phyloP scores from a whole-genome alignment of 768 basidiomycete species.

The Collybia mongolica region DNA sequence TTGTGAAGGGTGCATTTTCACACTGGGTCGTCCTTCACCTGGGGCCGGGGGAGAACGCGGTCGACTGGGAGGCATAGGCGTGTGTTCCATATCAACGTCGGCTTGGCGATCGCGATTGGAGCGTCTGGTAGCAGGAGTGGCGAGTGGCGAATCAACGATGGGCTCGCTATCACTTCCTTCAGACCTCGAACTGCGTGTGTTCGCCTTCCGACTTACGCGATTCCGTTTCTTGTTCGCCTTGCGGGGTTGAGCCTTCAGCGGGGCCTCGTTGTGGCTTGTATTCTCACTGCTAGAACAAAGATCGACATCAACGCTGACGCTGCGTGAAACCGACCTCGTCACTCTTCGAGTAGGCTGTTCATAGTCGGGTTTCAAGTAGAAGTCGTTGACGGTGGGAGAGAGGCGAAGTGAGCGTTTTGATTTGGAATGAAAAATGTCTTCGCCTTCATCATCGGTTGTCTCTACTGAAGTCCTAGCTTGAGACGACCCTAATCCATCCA shows the following conservation, averaged over 20 bases:
- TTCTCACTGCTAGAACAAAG: constrained; percentile 2
- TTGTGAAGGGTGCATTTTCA: neutral
- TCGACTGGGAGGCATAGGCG: constrained; percentile 9
- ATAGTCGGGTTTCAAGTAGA: neutral
- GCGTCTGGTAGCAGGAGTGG: constrained; percentile 1
- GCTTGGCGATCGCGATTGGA: neutral
- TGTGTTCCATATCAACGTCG: constrained; percentile 5
- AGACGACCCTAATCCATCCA: neutral
- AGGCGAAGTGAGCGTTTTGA: neutral
- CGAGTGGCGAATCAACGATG: neutral
- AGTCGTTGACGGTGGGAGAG: neutral
- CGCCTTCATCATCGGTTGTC: neutral
- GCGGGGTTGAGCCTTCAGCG: neutral
- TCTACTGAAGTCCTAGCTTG: neutral
- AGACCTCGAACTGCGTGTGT: neutral
- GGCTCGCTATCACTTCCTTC: neutral
- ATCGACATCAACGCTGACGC: neutral
- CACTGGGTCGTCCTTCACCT: neutral
- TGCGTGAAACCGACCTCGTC: neutral
- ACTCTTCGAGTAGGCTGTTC: neutral
- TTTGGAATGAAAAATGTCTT: neutral
- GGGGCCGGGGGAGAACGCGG: neutral
- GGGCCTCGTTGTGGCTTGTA: neutral
- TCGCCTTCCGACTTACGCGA: neutral
- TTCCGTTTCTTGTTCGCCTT: neutral